A percentile compares a stretch with the other conserved stretches of the same genome.
These are phyloP conservation scores for Carex scoparia DNA, from an alignment of 176 grass and related monocot genomes.

Conservation along the genomic window DNA sequence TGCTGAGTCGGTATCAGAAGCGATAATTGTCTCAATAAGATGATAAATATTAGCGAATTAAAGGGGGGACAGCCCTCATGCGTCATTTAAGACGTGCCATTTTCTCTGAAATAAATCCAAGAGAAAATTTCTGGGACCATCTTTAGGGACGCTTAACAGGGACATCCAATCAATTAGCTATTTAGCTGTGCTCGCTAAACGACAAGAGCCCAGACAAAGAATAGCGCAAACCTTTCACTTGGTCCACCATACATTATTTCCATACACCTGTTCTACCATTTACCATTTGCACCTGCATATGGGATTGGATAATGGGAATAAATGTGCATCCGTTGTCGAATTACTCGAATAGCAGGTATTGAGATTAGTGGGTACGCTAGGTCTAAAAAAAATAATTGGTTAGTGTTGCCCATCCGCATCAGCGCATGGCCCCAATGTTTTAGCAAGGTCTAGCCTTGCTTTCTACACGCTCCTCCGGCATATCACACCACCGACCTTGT, in stretches of 20 bases:
- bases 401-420: background rate
- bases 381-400: background rate
- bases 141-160: background rate
- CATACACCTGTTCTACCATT: conserved; percentile 1
- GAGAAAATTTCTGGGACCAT: conserved; percentile 1
- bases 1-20: background rate
- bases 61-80: conserved; percentile 19
- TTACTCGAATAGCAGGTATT: too few species aligned
- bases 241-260: background rate
- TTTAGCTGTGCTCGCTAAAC: conserved; percentile 18
- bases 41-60: background rate
- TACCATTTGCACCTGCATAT: too few species aligned
- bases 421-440: background rate
- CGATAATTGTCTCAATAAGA: conserved; percentile 15
- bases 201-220: conserved; percentile 17
- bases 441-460: background rate
- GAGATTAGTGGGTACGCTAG: background rate
- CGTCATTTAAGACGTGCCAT: conserved; percentile 21
- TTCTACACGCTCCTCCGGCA: conserved; percentile 4
- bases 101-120: conserved; percentile 27
- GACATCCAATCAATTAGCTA: conserved; percentile 15
- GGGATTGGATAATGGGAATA: too few species aligned
- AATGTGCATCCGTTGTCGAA: too few species aligned
- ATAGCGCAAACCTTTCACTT: background rate
- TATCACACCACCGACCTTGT: background rate